Evolutionary conservation across 148 eudicot species (phyloP).

Genomic region (Rhododendron henanense): DNA sequence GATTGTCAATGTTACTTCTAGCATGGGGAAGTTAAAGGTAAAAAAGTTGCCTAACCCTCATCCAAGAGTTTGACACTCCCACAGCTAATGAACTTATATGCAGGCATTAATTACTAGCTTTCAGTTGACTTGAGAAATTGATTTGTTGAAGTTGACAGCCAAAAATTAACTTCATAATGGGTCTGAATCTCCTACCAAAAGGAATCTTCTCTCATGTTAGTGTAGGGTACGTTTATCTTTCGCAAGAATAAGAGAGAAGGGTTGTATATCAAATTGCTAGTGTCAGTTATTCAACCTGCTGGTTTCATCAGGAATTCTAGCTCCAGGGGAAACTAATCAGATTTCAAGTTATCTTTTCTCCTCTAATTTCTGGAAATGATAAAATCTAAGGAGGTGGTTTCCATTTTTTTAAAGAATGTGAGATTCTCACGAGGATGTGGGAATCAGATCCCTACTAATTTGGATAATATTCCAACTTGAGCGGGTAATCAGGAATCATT

Average conservation of each 20-base stretch:
- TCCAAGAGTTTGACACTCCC: not conserved
- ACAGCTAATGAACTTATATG: not conserved
- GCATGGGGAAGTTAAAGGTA: conserved; percentile 36
- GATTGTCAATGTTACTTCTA: conserved; percentile 48
- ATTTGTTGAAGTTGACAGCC: not conserved
- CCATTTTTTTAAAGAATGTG: not conserved
- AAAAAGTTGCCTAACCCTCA: not conserved
- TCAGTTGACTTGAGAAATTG: not conserved
- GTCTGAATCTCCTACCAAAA: not conserved
- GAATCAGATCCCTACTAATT: too few species aligned
- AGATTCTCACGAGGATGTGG: too few species aligned
- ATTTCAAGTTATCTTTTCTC: not conserved
- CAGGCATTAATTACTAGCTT: not conserved
- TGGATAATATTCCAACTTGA: not conserved
- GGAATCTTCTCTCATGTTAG: not conserved
- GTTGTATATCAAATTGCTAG: not conserved
- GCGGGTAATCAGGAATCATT: not conserved
- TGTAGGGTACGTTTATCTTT: not conserved
- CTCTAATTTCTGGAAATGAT: not conserved
- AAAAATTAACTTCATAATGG: not conserved
- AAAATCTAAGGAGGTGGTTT: not conserved
- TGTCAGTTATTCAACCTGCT: not conserved
- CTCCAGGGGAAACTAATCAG: not conserved
- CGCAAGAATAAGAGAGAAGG: not conserved
- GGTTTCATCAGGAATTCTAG: not conserved